Conservation (phyloP, 2,329 filamentous ascomycete genomes). For the Fusarium sp. region DNA sequence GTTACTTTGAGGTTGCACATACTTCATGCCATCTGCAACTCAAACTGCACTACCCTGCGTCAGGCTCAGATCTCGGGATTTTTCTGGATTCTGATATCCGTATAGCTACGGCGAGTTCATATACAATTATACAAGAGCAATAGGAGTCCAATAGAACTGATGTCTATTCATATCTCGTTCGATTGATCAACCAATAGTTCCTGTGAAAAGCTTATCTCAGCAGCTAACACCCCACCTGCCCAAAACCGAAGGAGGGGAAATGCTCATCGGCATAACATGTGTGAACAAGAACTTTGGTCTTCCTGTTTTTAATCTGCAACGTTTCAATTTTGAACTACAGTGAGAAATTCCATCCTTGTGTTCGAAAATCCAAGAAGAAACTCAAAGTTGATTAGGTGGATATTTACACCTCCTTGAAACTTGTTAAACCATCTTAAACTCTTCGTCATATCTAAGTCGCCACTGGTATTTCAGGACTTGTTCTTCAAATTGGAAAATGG, state of each 20-base stretch:
- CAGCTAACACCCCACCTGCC: conserved; percentile 42
- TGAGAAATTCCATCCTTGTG: neutral
- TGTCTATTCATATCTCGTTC: neutral
- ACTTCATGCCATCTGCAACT: conserved; percentile 23
- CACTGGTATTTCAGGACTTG: conserved; percentile 5
- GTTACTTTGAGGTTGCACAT: conserved; percentile 24
- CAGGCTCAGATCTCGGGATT: conserved; percentile 3
- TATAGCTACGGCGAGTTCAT: neutral
- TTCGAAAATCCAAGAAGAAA: neutral
- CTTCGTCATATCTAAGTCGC: neutral
- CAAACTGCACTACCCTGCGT: conserved; percentile 14
- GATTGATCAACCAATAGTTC: conserved; percentile 2
- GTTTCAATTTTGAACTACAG: conserved; percentile 11
- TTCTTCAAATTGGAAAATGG: conserved; percentile 57
- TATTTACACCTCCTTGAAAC: neutral
- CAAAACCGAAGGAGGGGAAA: conserved; percentile 45
- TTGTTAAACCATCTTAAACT: neutral
- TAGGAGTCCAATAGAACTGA: neutral
- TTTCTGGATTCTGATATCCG: neutral
- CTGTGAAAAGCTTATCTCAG: conserved; percentile 43
- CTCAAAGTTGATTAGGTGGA: neutral
- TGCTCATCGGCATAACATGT: neutral
- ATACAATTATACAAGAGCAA: neutral
- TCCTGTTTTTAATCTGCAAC: conserved; percentile 9
- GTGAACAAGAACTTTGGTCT: conserved; percentile 5